Percentiles rank a stretch among this genome's conserved stretches.
These are phyloP conservation scores for Lecanoromycetidae sp. DNA, from an alignment of 2,329 filamentous ascomycete species.

Conservation along the genomic window DNA sequence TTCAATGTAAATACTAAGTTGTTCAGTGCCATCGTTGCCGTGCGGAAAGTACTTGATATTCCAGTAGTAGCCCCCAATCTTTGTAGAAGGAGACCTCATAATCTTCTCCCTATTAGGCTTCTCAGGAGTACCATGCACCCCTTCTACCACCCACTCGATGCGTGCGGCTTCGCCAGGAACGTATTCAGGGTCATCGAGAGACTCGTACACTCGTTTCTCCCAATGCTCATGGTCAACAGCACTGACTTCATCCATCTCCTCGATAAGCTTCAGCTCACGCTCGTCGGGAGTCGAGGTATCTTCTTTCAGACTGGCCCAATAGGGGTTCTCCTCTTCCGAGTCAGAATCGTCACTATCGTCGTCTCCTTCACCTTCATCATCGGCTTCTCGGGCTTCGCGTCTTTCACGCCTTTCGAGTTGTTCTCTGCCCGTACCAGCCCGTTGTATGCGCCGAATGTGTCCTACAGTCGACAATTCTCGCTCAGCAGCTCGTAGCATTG, in stretches of 20 bases:
- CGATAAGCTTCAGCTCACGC: constrained; percentile 47
- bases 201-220: constrained; percentile 44
- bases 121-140: constrained; percentile 49
- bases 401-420: constrained; percentile 4
- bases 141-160: constrained; percentile 47
- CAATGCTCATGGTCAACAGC: constrained; percentile 48
- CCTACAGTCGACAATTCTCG: constrained; percentile 2
- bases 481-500: constrained; percentile 1
- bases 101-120: constrained; percentile 46
- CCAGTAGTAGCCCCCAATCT: constrained; percentile 50
- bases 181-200: constrained; percentile 47
- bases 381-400: constrained; percentile 4
- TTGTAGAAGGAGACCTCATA: constrained; percentile 46
- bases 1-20: constrained; percentile 48
- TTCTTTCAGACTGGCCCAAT: constrained; percentile 45
- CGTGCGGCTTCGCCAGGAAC: constrained; percentile 41
- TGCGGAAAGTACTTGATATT: constrained; percentile 53
- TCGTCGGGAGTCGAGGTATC: constrained; percentile 45
- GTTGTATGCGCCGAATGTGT: background rate
- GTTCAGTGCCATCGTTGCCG: constrained; percentile 45
- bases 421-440: background rate
- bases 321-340: constrained; percentile 27
- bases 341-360: constrained; percentile 15
- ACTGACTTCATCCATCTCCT: constrained; percentile 38
- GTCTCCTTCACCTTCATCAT: constrained; percentile 17